Evolutionary conservation across 371 early-diverging fungal genomes (phyloP).

Genomic region (Syncephalastrum contaminatum): DNA sequence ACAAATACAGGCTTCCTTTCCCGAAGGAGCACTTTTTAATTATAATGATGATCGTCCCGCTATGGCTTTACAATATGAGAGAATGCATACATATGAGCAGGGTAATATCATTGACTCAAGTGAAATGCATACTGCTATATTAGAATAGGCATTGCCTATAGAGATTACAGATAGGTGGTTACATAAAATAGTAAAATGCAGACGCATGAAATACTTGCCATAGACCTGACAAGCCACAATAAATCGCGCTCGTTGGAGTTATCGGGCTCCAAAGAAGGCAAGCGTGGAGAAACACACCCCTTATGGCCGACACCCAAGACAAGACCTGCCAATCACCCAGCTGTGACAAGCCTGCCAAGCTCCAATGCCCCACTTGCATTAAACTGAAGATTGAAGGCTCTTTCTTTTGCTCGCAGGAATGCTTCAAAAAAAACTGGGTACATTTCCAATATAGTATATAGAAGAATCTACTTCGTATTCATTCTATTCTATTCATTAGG

Average conservation of each 20-base stretch:
- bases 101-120: no score
- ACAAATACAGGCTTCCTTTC: no score
- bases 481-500: slow-evolving; percentile 19
- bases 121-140: no score
- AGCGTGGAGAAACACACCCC: neutral
- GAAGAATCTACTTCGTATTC: neutral
- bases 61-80: no score
- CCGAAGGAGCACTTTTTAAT: no score
- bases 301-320: slow-evolving; percentile 16
- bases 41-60: no score
- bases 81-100: no score
- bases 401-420: slow-evolving; percentile 87
- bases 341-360: slow-evolving; percentile 77
- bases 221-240: no score
- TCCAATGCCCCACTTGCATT: slow-evolving; percentile 90
- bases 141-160: no score
- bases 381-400: slow-evolving; percentile 74
- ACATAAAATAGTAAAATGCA: no score
- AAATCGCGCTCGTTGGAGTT: neutral
- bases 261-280: neutral
- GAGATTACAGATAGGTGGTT: no score
- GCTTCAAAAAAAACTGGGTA: slow-evolving; percentile 86
- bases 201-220: no score
- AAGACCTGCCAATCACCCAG: slow-evolving; percentile 56
- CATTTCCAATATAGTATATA: neutral